Conservation (phyloP, 2,329 filamentous ascomycete species). For the Fusarium acutatum region DNA sequence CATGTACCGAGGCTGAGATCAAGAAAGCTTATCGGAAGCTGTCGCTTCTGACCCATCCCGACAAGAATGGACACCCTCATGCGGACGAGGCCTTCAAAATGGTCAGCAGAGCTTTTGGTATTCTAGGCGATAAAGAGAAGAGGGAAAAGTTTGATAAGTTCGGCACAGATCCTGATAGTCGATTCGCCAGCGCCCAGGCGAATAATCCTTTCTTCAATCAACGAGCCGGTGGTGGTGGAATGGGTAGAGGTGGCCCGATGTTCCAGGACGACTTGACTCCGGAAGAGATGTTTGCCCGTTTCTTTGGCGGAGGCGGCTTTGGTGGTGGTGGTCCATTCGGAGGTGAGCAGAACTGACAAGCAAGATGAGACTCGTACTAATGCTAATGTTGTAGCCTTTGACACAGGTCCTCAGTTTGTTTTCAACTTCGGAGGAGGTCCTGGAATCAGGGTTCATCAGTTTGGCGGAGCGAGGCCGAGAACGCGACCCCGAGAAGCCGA, state of each 20-base stretch:
- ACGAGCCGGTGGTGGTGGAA: slow-evolving; percentile 50
- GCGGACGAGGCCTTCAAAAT: slow-evolving; percentile 99
- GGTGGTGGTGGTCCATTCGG: slow-evolving; percentile 68
- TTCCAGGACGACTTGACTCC: slow-evolving; percentile 94
- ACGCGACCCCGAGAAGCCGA: slow-evolving; percentile 75
- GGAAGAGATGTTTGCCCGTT: slow-evolving; percentile 95
- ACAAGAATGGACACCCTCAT: slow-evolving; percentile 96
- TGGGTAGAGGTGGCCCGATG: slow-evolving; percentile 65
- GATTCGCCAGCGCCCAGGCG: slow-evolving; percentile 74
- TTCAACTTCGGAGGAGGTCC: slow-evolving; percentile 95
- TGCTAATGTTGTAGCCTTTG: slow-evolving; percentile 63
- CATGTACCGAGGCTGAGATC: slow-evolving; percentile 82
- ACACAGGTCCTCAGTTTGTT: slow-evolving; percentile 85
- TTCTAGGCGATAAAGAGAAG: slow-evolving; percentile 94
- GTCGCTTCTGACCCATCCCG: slow-evolving; percentile 92
- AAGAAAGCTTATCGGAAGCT: slow-evolving; percentile 98
- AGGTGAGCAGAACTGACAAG: slow-evolving; percentile 43
- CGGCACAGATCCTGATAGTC: slow-evolving; percentile 90
- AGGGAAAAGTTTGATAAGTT: slow-evolving; percentile 82
- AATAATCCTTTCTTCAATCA: slow-evolving; percentile 71
- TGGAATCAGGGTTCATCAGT: slow-evolving; percentile 93
- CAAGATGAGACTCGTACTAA: slow-evolving; percentile 28
- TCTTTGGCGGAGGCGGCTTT: slow-evolving; percentile 84
- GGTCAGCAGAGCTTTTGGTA: slow-evolving; percentile 92
- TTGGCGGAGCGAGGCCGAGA: slow-evolving; percentile 81